Evolutionary conservation across 306 rosid species (phyloP).

Genomic region (Vicia faba): DNA sequence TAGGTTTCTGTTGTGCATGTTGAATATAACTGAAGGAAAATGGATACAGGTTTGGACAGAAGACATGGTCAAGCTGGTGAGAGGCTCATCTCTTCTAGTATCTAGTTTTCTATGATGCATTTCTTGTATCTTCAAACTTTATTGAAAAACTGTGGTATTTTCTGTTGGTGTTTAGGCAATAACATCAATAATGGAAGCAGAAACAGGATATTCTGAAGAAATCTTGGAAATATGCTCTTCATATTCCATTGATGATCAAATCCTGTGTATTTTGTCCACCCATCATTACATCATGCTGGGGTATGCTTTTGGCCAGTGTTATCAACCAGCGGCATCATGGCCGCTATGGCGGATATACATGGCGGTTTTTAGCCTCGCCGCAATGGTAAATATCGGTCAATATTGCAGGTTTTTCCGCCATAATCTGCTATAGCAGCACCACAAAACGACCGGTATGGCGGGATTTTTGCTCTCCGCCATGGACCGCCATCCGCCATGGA

Average conservation of each 20-base stretch:
- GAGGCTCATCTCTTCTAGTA: slow-evolving; percentile 15
- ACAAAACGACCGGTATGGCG: no score
- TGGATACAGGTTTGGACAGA: slow-evolving; percentile 16
- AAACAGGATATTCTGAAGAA: slow-evolving; percentile 38
- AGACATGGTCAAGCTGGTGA: slow-evolving; percentile 38
- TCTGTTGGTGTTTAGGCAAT: slow-evolving; percentile 28
- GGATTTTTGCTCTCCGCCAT: no score
- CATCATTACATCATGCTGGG: slow-evolving; percentile 17
- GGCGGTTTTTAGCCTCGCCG: no score
- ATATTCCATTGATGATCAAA: slow-evolving; percentile 27
- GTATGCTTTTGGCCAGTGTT: not conserved
- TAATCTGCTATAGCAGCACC: no score
- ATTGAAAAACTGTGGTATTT: slow-evolving; percentile 20
- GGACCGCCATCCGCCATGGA: no score
- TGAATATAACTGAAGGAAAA: slow-evolving; percentile 29
- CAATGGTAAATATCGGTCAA: no score
- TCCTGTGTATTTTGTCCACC: slow-evolving; percentile 34
- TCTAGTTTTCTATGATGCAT: slow-evolving; percentile 19
- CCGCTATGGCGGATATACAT: no score
- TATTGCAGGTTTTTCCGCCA: no score
- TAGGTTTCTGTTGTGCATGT: slow-evolving; percentile 33
- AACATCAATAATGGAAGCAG: slow-evolving; percentile 6
- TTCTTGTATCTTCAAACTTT: slow-evolving; percentile 28
- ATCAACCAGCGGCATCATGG: no score
- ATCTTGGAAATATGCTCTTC: slow-evolving; percentile 25